A percentile compares a stretch with the other conserved stretches of the same genome.
Conservation (phyloP, 1,284 basidiomycete species). For the Coriolopsis trogii region DNA sequence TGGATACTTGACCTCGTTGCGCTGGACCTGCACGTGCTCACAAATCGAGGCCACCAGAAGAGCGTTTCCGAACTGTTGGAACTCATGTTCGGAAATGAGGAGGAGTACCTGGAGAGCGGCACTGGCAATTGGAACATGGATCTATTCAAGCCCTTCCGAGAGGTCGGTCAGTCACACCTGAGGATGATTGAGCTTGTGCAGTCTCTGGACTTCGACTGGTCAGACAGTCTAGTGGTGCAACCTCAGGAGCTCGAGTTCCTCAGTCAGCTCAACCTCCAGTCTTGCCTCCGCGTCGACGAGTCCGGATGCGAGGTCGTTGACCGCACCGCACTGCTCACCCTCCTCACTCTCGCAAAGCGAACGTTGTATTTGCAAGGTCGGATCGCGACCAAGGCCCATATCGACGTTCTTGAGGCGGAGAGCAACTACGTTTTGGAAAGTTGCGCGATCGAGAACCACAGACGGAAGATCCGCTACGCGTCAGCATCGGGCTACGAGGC, state of each 20-base stretch:
- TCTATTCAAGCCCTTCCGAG: conserved; percentile 60
- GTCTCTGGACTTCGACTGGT: conserved; percentile 88
- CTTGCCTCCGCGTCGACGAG: conserved; percentile 72
- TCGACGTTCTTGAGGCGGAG: conserved; percentile 74
- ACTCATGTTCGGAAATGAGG: conserved; percentile 73
- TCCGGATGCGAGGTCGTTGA: conserved; percentile 86
- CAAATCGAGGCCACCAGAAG: conserved; percentile 75
- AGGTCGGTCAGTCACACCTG: conserved; percentile 79
- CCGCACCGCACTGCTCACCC: conserved; percentile 64
- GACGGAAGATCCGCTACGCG: conserved; percentile 77
- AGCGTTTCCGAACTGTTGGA: conserved; percentile 73
- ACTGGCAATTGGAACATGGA: conserved; percentile 50
- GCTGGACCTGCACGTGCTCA: conserved; percentile 88
- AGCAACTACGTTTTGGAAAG: conserved; percentile 78
- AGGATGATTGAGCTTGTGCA: conserved; percentile 88
- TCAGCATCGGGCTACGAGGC: conserved; percentile 74
- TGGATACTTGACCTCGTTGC: conserved; percentile 88
- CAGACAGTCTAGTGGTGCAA: conserved; percentile 67
- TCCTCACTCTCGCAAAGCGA: conserved; percentile 65
- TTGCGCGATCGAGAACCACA: conserved; percentile 85
- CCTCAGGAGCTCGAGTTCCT: conserved; percentile 71
- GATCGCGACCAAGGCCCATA: conserved; percentile 63
- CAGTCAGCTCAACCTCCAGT: conserved; percentile 70
- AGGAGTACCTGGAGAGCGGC: conserved; percentile 44
- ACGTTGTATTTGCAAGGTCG: conserved; percentile 69